Evolutionary conservation across 2,329 filamentous ascomycete species (phyloP), one percentile per base, ranked within the genome.

Genomic region (Didymella exigua): DNA sequence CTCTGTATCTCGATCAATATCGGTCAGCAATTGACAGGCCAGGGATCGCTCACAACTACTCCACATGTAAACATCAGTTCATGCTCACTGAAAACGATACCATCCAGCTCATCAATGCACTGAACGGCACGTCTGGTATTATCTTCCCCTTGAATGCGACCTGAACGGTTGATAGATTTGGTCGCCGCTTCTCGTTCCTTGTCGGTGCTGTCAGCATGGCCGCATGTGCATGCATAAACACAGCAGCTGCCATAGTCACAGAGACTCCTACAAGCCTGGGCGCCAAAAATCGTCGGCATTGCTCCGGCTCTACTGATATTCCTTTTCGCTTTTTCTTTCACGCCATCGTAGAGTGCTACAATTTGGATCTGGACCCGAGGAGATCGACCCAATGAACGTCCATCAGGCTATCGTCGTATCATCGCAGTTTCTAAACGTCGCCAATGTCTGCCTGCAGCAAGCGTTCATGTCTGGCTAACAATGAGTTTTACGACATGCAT

Each of bases 321-420:
- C 77, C 72, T 86, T 7, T 87, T 86, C 59, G 83, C 84, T 30
- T 80, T 84, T 69, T 85, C 85, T 74, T 84, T 70, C 75, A 88
- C 88, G 68, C 85, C 85, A 4, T 86, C 83, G 1, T 88, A 85
- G 84, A 85, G 85, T 36, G 85, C 85, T 1, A 87, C 85, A 4
- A 82, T 84, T n/a, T 89, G 86, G 86, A 87, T 88, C 69, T 87
- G 83, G 82, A 88, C 86, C 0, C 80, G 83, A 4, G n/a, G 86
- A 88, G 62, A 76, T 88, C 54, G 88, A 88, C 76, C 84, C 81
- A 46, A 86, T 86, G 82, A 88, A 88, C 68, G 84, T 88, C n/a
- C 30, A 43, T 9, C 30, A 51, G 18, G 49, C 49, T 4, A 38
- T 51, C 24, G 40, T 54, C 31, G 45, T 51, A 23, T 50, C 30